Evolutionary conservation across 2,329 filamentous ascomycete genomes (phyloP), one percentile per base, ranked within the genome.

Genomic region (Aspergillus pseudonomiae): DNA sequence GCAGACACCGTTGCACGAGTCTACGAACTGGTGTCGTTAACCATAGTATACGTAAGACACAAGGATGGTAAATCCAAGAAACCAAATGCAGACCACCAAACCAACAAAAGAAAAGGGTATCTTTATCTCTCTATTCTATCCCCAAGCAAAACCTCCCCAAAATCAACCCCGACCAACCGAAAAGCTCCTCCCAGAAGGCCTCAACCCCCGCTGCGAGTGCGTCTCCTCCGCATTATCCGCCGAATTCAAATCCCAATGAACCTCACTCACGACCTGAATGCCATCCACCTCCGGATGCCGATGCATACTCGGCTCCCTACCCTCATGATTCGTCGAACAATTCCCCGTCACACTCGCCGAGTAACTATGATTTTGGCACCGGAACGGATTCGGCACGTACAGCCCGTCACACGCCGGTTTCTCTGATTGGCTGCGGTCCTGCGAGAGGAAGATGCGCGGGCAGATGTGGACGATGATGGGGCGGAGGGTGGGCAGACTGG

Each of bases 261-360:
- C 48, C 56, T 75, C 73, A 12, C 69, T 64, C 2, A 73, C 68
- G 11, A 76, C 72, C 16, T 74, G 70, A 21, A 77, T 75, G 1
- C 73, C 70, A 6, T 70, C 62, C 11, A 63, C 57, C 36, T 50
- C 63, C 19, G 56, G 45, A 11, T 57, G 55, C n/a, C 30, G 28
- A 30, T 58, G 55, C 3, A 43, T 50, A 16, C 41, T 46, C 2
- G 57, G 54, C 2, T 60, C 55, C 4, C 56, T 26, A 2, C 59
- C 67, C 0, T 66, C 62, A 3, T 70, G 65, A 28, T 65, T 65
- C 3, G 62, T 64, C 5, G 66, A 65, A 9, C 65, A 65, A n/a
- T 70, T 71, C 6, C 60, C 67, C 6, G 71, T 67, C 1, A 74
- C 68, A 53, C 70, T 75, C 10, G 73, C 70, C 1, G 69, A 67